Evolutionary conservation across 257 asterid species (phyloP), one percentile per base, ranked within the genome.

Genomic region (Nicotiana undulata): DNA sequence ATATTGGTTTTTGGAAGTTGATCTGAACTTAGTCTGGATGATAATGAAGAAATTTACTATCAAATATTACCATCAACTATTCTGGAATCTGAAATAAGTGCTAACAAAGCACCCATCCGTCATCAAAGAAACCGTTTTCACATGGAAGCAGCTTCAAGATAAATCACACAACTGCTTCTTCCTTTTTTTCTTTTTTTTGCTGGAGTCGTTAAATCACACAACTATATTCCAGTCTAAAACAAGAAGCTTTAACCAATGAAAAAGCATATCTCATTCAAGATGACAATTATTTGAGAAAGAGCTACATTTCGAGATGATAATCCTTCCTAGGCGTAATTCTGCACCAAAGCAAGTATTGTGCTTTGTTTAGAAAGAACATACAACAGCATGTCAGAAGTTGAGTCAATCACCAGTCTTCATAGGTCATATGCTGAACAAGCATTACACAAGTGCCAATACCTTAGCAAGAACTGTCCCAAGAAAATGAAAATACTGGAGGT

Each of bases 381-480:
- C 77, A 70, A 68, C 32, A 22, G 59, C 59, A 44, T 44, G 20
- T 70, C 59, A 70, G 59, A 70, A 70, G 37, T 44, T 70, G 29
- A 70, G 34, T 22, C 34, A 44, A 70, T 44, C 77, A 70, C 20
- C 20, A 16, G 46, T 40, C 37, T 44, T 70, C 77, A 22, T 56
- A 46, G 59, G 37, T 70, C 59, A 63, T 63, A 72, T 49, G 74
- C 63, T 18, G 51, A 58, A 68, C 67, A 78, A 52, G 75, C 76
- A 70, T 70, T 70, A 70, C 20, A 70, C 37, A 70, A 44, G 37
- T 59, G 85, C 9, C 51, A 80, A 86, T 92, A 93, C 99, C 99
- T 96, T 96, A 24, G 98, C 98, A 82, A 96, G 98, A 84, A 96
- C 86, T 74, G 97, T 90, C 84, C 99, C 98, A 63, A 96, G 95